Conservation (phyloP, 2,329 filamentous ascomycete genomes). For the Ceratocystiopsis minuta region DNA sequence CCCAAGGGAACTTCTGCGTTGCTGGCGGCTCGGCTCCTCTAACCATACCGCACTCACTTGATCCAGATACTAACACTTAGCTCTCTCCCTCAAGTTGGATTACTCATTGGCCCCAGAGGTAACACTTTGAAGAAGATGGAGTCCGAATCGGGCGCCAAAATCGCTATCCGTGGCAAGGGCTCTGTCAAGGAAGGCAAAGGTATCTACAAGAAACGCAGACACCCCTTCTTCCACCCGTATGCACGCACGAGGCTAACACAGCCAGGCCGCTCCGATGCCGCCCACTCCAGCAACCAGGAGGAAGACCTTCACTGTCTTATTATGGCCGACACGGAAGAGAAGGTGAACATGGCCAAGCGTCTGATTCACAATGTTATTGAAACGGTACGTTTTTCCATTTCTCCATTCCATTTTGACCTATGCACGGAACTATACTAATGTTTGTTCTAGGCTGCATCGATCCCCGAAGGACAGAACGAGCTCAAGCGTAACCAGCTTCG, state of each 20-base stretch:
- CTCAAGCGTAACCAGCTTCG: constrained; percentile 97
- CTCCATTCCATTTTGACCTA: neutral
- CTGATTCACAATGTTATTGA: constrained; percentile 97
- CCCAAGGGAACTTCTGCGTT: constrained; percentile 12
- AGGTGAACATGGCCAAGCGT: constrained; percentile 98
- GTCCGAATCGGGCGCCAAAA: constrained; percentile 89
- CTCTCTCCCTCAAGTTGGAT: constrained; percentile 84
- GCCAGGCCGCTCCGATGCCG: constrained; percentile 72
- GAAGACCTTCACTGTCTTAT: constrained; percentile 97
- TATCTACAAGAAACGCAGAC: neutral
- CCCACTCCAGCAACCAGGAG: constrained; percentile 99
- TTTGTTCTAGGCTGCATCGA: constrained; percentile 68
- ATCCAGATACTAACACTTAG: constrained; percentile 70
- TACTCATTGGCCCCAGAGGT: constrained; percentile 99
- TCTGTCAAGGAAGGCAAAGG: constrained; percentile 98
- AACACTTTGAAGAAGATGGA: constrained; percentile 99
- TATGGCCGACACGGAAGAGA: constrained; percentile 99
- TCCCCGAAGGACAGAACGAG: constrained; percentile 96
- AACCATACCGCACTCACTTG: neutral
- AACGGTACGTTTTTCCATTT: constrained; percentile 48
- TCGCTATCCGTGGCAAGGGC: constrained; percentile 97
- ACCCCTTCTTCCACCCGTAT: too few relatives aligned
- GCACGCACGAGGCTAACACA: too few relatives aligned
- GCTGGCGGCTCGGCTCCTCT: neutral
- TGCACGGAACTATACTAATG: neutral